These are phyloP conservation scores for Theobroma grandiflorum DNA, from an alignment of 441 rosid species.

Conservation along the genomic window DNA sequence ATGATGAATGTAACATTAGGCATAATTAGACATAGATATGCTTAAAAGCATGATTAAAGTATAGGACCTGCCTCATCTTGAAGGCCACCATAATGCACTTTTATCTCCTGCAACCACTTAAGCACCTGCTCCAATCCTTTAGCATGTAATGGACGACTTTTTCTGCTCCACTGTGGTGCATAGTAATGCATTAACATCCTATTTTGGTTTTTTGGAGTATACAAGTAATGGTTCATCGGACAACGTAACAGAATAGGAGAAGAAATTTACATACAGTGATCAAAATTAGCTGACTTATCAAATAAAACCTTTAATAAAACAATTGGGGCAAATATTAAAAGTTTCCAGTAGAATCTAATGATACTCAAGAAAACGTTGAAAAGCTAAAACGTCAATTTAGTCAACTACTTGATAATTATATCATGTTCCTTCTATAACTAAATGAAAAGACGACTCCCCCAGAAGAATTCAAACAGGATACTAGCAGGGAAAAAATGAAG, in stretches of 20 bases:
- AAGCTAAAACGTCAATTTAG: no score
- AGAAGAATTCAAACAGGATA: no score
- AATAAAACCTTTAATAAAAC: no score
- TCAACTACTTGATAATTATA: no score
- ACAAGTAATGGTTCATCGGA: conserved; percentile 1
- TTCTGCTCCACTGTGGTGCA: conserved; percentile 81
- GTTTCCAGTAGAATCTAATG: no score
- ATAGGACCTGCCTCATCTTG: conserved; percentile 77
- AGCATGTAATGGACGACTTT: conserved; percentile 81
- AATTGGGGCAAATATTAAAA: no score
- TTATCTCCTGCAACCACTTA: conserved; percentile 78
- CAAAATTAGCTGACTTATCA: no score
- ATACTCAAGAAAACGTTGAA: no score
- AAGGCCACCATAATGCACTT: conserved; percentile 49
- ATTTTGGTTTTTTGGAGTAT: conserved; percentile 11
- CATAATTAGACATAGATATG: conserved; percentile 24
- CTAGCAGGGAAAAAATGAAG: no score
- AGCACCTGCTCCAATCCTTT: conserved; percentile 82
- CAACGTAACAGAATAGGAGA: neutral
- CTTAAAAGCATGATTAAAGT: conserved; percentile 31
- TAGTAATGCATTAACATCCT: conserved; percentile 22
- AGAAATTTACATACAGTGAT: conserved; percentile 6
- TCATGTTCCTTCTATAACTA: no score
- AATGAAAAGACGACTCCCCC: no score
- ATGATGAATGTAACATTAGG: conserved; percentile 31